Base-by-base conservation (phyloP, 208 protist genomes). In the Crithidia sp. region DNA sequence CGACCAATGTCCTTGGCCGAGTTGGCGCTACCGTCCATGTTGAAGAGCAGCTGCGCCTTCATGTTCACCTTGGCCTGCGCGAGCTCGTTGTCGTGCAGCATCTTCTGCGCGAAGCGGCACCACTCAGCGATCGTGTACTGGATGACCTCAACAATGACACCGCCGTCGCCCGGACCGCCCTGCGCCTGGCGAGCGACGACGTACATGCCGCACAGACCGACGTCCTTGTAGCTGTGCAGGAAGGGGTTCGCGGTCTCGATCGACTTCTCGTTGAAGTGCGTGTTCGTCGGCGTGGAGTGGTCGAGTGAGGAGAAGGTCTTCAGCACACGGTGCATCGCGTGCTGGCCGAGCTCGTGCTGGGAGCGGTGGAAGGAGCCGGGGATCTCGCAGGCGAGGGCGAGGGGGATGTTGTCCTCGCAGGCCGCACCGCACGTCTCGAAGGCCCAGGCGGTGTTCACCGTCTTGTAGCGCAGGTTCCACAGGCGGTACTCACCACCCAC, bases 71-170 rank as follows among this genome's bases (percentile, higher is more conserved):
- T 97, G 8, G 91, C 93, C 81, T 93, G 87, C 17, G 86, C 88
- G 47, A 97, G 88, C 72, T 95, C 87, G 66, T 94, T 74, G 50
- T 88, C 80, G 76, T 95, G 89, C 54, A 97, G 72, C 77, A 90
- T 86, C 81, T 93, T 91, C 79, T 94, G 91, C 56, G 86, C 86
- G 47, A 96, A 88, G 57, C 91, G 85, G 77, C 88, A 91, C 90
- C 89, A 97, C 81, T 96, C 89, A 4, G 89, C 83, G 45, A 96
- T 91, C 14, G 88, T 95, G 84, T 94, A 91, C 77, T 97, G 91
- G 60, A 97, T 82, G 7, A 92, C 86, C 79, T 95, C 90, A 53
- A 93, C 85, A 67, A 95, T 91, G 62, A 88, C 86, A 54, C 79
- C 81, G 36, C 71, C 87, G 50, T 91, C 87, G 16, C 88, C 86